Evolutionary conservation across 2,329 filamentous ascomycete genomes (phyloP).

Genomic region (Hypoxylon sp.): DNA sequence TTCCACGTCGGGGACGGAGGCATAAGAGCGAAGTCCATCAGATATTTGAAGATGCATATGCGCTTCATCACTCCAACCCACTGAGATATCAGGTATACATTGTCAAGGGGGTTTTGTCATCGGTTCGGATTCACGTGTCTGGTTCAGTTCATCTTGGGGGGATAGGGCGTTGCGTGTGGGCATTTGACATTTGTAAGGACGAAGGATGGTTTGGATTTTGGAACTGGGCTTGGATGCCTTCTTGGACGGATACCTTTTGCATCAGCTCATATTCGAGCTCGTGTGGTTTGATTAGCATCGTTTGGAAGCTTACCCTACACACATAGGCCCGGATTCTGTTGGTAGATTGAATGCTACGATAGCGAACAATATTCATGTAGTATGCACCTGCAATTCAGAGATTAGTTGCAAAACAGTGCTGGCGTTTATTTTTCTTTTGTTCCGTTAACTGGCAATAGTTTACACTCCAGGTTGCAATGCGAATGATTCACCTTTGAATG

Average conservation of each 20-base stretch:
- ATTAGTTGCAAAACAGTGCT: not conserved
- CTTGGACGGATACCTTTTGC: conserved; percentile 43
- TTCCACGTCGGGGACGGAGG: conserved; percentile 24
- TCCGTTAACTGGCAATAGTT: no score
- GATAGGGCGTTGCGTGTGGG: conserved; percentile 42
- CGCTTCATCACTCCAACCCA: not conserved
- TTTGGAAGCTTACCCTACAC: conserved; percentile 12
- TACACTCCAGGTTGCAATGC: no score
- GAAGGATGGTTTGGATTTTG: conserved; percentile 37
- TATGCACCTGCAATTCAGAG: conserved; percentile 5
- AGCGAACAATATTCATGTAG: conserved; percentile 26
- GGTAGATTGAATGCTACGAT: conserved; percentile 28
- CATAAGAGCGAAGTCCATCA: conserved; percentile 22
- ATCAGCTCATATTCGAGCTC: conserved; percentile 38
- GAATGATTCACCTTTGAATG: no score
- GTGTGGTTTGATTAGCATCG: conserved; percentile 24
- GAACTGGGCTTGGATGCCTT: conserved; percentile 32
- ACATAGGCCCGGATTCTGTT: conserved; percentile 12
- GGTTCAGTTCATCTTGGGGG: conserved; percentile 37
- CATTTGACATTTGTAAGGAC: conserved; percentile 35
- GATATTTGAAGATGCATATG: conserved; percentile 17
- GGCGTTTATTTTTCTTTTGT: no score
- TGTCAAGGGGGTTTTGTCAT: conserved; percentile 30
- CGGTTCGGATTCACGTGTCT: conserved; percentile 40
- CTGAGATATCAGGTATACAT: conserved; percentile 33